Percentiles rank a stretch among this genome's conserved stretches.
phyloP scores from a whole-genome alignment of 2,329 filamentous ascomycete genomes.

The Trichoderma pleuroti region DNA sequence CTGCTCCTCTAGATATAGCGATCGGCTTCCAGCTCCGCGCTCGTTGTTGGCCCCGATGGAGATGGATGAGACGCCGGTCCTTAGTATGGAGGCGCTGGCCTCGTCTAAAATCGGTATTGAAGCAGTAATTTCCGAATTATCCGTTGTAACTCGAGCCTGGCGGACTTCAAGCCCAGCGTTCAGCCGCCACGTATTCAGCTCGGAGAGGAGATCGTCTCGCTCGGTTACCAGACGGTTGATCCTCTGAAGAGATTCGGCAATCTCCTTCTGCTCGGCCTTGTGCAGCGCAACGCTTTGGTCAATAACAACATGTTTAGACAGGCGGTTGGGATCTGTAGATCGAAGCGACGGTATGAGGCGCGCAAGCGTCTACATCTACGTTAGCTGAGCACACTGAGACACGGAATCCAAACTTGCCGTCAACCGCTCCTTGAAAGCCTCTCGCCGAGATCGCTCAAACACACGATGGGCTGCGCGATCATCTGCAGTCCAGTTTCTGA shows the following conservation, averaged over 20 bases:
- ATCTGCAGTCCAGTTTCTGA: slow-evolving; percentile 39
- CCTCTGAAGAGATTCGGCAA: slow-evolving; percentile 21
- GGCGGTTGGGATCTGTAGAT: slow-evolving; percentile 33
- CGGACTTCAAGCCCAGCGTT: slow-evolving; percentile 15
- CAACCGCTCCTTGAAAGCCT: slow-evolving; percentile 39
- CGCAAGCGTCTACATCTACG: slow-evolving; percentile 33
- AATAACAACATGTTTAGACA: slow-evolving; percentile 40
- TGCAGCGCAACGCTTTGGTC: slow-evolving; percentile 35
- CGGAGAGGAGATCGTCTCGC: slow-evolving; percentile 29
- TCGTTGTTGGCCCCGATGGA: neutral
- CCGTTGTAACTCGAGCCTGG: neutral
- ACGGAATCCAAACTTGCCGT: slow-evolving; percentile 28
- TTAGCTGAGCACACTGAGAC: neutral
- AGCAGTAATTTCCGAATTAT: neutral
- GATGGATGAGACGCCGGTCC: neutral
- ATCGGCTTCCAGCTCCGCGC: neutral
- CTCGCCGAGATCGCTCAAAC: slow-evolving; percentile 40
- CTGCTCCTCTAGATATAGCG: neutral
- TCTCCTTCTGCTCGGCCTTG: slow-evolving; percentile 25
- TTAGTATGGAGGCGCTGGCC: neutral
- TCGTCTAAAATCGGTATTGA: neutral
- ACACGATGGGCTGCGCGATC: slow-evolving; percentile 40
- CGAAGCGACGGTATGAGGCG: slow-evolving; percentile 33
- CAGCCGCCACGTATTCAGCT: slow-evolving; percentile 28
- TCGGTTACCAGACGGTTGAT: slow-evolving; percentile 26